phyloP scores from a whole-genome alignment of 805 yeast species.

The Candida sithepensis region DNA sequence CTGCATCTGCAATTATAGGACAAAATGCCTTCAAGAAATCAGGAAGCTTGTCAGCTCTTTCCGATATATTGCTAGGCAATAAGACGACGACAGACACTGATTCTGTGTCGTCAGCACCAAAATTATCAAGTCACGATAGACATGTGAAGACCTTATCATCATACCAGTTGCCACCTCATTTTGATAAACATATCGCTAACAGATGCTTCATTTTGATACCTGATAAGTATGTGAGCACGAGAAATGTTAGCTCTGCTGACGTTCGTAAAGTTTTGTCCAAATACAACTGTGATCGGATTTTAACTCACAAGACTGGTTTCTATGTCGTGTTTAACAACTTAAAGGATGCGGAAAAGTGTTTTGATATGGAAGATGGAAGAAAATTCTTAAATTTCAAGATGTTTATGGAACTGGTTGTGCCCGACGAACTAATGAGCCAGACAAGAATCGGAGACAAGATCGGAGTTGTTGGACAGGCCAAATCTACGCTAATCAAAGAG shows the following conservation, averaged over 20 bases:
- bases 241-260: slow-evolving; percentile 48
- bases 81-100: slow-evolving; percentile 9
- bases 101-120: slow-evolving; percentile 9
- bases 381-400: slow-evolving; percentile 44
- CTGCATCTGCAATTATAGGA: not conserved
- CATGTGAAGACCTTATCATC: slow-evolving; percentile 28
- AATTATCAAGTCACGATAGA: slow-evolving; percentile 28
- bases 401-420: slow-evolving; percentile 57
- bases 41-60: not conserved
- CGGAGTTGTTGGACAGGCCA: slow-evolving; percentile 54
- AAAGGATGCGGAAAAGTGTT: slow-evolving; percentile 58
- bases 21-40: not conserved
- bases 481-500: slow-evolving; percentile 56
- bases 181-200: slow-evolving; percentile 46
- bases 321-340: slow-evolving; percentile 64
- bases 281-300: slow-evolving; percentile 63
- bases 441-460: slow-evolving; percentile 27
- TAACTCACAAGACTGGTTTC: slow-evolving; percentile 63
- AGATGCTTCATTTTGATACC: slow-evolving; percentile 57
- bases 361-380: slow-evolving; percentile 56
- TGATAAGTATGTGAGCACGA: slow-evolving; percentile 46
- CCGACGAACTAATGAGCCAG: slow-evolving; percentile 35
- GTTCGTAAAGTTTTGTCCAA: slow-evolving; percentile 54
- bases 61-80: slow-evolving; percentile 8
- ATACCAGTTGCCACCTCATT: slow-evolving; percentile 42